Percentiles rank a stretch among this genome's conserved stretches.
Conservation (phyloP, 1,284 basidiomycete species). For the Rhodotorula sp. region DNA sequence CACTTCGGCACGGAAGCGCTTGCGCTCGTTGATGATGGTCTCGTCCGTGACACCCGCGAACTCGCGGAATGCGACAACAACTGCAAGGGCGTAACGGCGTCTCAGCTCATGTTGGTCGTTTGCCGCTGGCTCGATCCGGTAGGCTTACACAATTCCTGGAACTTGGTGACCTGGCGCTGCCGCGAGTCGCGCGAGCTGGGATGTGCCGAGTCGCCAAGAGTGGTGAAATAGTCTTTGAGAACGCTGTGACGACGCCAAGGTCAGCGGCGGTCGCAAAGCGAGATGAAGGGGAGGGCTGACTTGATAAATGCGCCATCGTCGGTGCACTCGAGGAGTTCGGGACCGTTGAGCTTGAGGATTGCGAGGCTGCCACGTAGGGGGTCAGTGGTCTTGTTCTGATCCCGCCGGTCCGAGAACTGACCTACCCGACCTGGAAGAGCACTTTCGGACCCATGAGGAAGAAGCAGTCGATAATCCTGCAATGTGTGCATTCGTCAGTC, state of each 20-base stretch:
- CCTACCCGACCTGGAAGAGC: constrained; percentile 88
- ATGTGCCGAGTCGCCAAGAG: constrained; percentile 91
- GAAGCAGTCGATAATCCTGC: constrained; percentile 88
- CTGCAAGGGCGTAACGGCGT: background rate
- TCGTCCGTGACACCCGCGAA: constrained; percentile 93
- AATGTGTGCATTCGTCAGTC: too few relatives aligned
- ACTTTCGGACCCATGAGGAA: constrained; percentile 96
- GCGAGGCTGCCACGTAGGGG: constrained; percentile 55
- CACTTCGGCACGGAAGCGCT: constrained; percentile 83
- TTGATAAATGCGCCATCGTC: constrained; percentile 97
- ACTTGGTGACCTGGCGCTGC: constrained; percentile 90
- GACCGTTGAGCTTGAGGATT: constrained; percentile 97
- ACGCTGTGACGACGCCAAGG: constrained; percentile 56
- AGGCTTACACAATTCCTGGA: constrained; percentile 73
- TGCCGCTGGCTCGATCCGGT: too few relatives aligned
- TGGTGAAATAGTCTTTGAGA: constrained; percentile 91
- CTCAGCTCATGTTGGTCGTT: too few relatives aligned
- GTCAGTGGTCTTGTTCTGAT: too few relatives aligned
- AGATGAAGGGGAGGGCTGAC: constrained; percentile 50
- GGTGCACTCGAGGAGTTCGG: constrained; percentile 87
- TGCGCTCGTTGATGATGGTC: constrained; percentile 82
- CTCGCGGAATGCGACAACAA: constrained; percentile 90
- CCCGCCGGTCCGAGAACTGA: rapidly evolving
- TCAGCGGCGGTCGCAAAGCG: background rate
- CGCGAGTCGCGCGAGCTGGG: constrained; percentile 84